Conservation (phyloP, 148 eudicot species). For the Bassia scoparia region DNA sequence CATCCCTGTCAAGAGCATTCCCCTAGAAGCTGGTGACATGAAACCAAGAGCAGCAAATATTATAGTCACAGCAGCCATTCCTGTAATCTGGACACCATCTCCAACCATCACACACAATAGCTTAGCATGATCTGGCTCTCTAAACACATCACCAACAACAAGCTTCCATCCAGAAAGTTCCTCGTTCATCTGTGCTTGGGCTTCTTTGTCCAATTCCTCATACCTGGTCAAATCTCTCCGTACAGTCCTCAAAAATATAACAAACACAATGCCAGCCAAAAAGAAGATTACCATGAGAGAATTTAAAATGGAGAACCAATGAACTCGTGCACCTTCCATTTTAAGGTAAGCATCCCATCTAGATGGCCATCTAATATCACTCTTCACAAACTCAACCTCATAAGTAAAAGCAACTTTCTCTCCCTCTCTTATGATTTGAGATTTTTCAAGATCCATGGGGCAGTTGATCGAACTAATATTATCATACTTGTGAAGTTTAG, state of each 20-base stretch:
- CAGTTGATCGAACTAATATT: slow-evolving; percentile 39
- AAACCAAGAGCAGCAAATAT: slow-evolving; percentile 60
- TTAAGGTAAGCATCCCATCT: slow-evolving; percentile 71
- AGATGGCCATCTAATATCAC: slow-evolving; percentile 58
- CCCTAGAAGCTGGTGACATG: slow-evolving; percentile 69
- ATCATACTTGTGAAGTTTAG: slow-evolving; percentile 52
- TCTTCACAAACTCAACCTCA: slow-evolving; percentile 62
- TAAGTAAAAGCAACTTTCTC: slow-evolving; percentile 57
- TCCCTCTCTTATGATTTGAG: slow-evolving; percentile 49
- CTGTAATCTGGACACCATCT: slow-evolving; percentile 56
- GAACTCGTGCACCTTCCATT: slow-evolving; percentile 60
- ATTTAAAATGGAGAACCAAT: slow-evolving; percentile 60
- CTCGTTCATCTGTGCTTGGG: slow-evolving; percentile 70
- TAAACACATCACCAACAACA: slow-evolving; percentile 67
- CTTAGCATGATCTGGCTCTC: slow-evolving; percentile 49
- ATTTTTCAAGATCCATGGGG: slow-evolving; percentile 43
- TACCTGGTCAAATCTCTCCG: slow-evolving; percentile 58
- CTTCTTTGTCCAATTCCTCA: slow-evolving; percentile 61
- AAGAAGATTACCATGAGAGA: slow-evolving; percentile 61
- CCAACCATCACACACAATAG: slow-evolving; percentile 68
- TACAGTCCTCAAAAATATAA: slow-evolving; percentile 56
- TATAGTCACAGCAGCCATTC: slow-evolving; percentile 61
- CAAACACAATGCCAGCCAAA: slow-evolving; percentile 63
- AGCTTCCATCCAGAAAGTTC: slow-evolving; percentile 78
- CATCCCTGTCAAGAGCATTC: slow-evolving; percentile 59